Percentiles rank a stretch among this genome's conserved stretches.
phyloP scores from a whole-genome alignment of 768 basidiomycete genomes.

The Leucocoprinus leucothites region DNA sequence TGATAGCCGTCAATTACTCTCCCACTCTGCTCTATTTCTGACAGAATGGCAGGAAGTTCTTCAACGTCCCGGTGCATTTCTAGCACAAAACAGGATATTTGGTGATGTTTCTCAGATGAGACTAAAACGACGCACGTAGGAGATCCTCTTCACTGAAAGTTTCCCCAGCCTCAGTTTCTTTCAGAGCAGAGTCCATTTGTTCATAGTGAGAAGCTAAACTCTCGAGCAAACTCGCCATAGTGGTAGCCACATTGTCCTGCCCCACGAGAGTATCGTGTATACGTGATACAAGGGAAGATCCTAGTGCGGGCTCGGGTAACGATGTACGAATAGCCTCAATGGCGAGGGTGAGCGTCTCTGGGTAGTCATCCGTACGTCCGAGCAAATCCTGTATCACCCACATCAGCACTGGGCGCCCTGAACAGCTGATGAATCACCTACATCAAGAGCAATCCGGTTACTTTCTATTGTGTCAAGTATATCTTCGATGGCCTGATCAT shows the following conservation, averaged over 20 bases:
- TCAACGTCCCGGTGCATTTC: conserved; percentile 82
- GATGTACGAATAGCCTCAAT: conserved; percentile 54
- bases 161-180: conserved; percentile 68
- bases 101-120: neutral
- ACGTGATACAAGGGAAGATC: conserved; percentile 22
- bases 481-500: conserved; percentile 79
- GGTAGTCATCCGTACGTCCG: conserved; percentile 61
- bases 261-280: conserved; percentile 47
- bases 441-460: conserved; percentile 66
- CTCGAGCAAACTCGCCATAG: conserved; percentile 76
- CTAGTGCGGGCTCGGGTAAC: conserved; percentile 33
- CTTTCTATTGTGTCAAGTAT: conserved; percentile 69
- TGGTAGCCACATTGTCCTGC: conserved; percentile 54
- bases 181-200: conserved; percentile 68
- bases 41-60: conserved; percentile 72
- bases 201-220: conserved; percentile 73
- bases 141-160: conserved; percentile 66
- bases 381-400: conserved; percentile 50
- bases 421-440: conserved; percentile 28
- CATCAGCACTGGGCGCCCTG: neutral
- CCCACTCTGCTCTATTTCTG: conserved; percentile 62
- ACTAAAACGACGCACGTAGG: conserved; percentile 40
- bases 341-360: conserved; percentile 55
- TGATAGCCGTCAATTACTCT: conserved; percentile 49
- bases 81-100: conserved; percentile 22